Conservation (phyloP, 2,329 filamentous ascomycete genomes). For the Fusarium zealandicum region DNA sequence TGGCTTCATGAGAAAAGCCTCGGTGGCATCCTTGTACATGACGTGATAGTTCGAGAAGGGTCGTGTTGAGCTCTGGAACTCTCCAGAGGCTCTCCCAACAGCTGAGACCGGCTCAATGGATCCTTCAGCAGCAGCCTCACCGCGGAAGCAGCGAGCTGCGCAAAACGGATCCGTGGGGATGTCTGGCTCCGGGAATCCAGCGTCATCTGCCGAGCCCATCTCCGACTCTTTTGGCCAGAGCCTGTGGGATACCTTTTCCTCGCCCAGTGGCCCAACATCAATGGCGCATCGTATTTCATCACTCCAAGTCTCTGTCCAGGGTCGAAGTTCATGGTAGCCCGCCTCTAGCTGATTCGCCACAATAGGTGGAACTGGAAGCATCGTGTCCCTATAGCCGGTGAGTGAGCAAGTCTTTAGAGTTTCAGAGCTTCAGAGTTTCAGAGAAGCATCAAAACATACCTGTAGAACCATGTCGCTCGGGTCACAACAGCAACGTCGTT, state of each 20-base stretch:
- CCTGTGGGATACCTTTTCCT: slow-evolving; percentile 86
- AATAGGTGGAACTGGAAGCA: slow-evolving; percentile 84
- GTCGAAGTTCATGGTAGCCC: slow-evolving; percentile 85
- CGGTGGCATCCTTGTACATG: slow-evolving; percentile 79
- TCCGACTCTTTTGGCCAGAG: slow-evolving; percentile 73
- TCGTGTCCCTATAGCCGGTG: slow-evolving; percentile 69
- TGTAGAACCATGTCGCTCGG: slow-evolving; percentile 96
- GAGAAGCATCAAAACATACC: slow-evolving; percentile 48
- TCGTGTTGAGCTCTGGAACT: slow-evolving; percentile 52
- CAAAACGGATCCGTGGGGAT: slow-evolving; percentile 65
- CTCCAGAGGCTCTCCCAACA: slow-evolving; percentile 48
- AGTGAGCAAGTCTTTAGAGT: slow-evolving; percentile 10
- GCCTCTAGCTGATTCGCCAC: slow-evolving; percentile 92
- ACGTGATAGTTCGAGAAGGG: slow-evolving; percentile 80
- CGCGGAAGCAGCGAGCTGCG: slow-evolving; percentile 65
- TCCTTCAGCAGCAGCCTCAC: slow-evolving; percentile 66
- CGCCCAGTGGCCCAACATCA: slow-evolving; percentile 86
- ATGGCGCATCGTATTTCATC: slow-evolving; percentile 91
- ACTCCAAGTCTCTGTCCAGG: slow-evolving; percentile 91
- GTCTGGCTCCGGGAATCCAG: slow-evolving; percentile 44
- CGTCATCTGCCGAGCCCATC: slow-evolving; percentile 23
- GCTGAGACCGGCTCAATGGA: slow-evolving; percentile 47
- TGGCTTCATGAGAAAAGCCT: slow-evolving; percentile 87
- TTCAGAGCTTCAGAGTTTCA: no score
- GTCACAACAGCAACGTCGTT: slow-evolving; percentile 85